Conservation (phyloP, 2,329 filamentous ascomycete genomes). For the Westerdykella aurantiaca region DNA sequence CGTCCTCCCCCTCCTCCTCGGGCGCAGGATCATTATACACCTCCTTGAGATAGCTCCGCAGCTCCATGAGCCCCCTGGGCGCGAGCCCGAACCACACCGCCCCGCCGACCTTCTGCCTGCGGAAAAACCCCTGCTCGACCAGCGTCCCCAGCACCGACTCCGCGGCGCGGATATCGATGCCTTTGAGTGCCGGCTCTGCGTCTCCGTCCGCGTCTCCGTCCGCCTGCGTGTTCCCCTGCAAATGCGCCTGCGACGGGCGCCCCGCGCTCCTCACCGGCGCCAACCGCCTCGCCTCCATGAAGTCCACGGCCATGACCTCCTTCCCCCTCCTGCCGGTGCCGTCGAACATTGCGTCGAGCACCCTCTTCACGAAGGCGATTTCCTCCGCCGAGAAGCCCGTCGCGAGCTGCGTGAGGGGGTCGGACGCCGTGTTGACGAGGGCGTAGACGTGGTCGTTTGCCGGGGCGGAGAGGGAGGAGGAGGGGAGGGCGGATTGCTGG, state of each 20-base stretch:
- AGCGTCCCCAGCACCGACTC: slow-evolving; percentile 65
- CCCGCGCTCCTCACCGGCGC: slow-evolving; percentile 40
- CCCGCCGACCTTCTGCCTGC: slow-evolving; percentile 52
- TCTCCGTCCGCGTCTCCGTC: slow-evolving; percentile 23
- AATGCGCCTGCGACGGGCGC: slow-evolving; percentile 24
- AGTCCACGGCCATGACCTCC: slow-evolving; percentile 77
- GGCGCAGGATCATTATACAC: slow-evolving; percentile 75
- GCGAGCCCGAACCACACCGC: slow-evolving; percentile 70
- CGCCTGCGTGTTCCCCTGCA: slow-evolving; percentile 31
- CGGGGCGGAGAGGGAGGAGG: no score
- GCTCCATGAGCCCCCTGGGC: slow-evolving; percentile 74
- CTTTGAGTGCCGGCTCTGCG: slow-evolving; percentile 10
- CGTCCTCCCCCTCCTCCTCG: slow-evolving; percentile 48
- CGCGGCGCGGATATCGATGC: slow-evolving; percentile 71
- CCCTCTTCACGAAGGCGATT: slow-evolving; percentile 79
- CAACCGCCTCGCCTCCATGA: slow-evolving; percentile 72
- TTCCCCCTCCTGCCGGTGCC: slow-evolving; percentile 72
- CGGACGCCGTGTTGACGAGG: slow-evolving; percentile 81
- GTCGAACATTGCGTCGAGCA: slow-evolving; percentile 90
- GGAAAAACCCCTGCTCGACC: slow-evolving; percentile 77
- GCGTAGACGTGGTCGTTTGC: slow-evolving; percentile 64
- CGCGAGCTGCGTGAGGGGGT: slow-evolving; percentile 78
- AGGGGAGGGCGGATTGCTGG: slow-evolving; percentile 46
- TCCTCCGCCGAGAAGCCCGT: slow-evolving; percentile 77
- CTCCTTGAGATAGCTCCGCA: slow-evolving; percentile 76